Evolutionary conservation across 2,329 filamentous ascomycete genomes (phyloP).

Genomic region (Ploettnerulaceae sp.): DNA sequence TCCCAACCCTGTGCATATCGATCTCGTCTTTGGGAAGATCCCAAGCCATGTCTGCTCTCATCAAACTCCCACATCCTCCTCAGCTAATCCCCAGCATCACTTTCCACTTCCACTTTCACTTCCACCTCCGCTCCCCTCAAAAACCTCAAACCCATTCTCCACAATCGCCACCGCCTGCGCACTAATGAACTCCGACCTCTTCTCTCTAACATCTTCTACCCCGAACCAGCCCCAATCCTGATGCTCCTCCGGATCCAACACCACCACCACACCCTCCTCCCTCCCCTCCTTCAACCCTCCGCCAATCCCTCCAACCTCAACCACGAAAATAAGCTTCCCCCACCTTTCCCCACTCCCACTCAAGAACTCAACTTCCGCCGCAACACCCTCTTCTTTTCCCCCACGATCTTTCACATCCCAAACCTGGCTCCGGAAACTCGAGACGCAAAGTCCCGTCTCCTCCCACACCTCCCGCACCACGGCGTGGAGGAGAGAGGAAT

Average conservation of each 20-base stretch:
- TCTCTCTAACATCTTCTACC: conserved; percentile 7
- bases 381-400: neutral
- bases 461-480: conserved; percentile 46
- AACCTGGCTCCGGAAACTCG: neutral
- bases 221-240: conserved; percentile 10
- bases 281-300: neutral
- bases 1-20: no score
- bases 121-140: no score
- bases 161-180: neutral
- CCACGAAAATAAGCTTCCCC: conserved; percentile 17
- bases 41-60: no score
- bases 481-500: conserved; percentile 40
- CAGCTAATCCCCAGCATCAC: neutral
- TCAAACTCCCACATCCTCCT: neutral
- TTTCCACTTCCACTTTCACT: neutral
- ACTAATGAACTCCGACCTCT: neutral
- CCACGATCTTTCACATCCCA: neutral
- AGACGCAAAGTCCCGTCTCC: conserved; percentile 39
- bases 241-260: conserved; percentile 15
- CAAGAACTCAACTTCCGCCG: conserved; percentile 5
- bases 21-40: no score
- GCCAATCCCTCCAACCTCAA: conserved; percentile 5
- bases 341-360: neutral
- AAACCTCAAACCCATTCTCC: neutral
- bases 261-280: no score